phyloP scores from a whole-genome alignment of 805 yeast genomes.

The Yamadazyma kitorensis region DNA sequence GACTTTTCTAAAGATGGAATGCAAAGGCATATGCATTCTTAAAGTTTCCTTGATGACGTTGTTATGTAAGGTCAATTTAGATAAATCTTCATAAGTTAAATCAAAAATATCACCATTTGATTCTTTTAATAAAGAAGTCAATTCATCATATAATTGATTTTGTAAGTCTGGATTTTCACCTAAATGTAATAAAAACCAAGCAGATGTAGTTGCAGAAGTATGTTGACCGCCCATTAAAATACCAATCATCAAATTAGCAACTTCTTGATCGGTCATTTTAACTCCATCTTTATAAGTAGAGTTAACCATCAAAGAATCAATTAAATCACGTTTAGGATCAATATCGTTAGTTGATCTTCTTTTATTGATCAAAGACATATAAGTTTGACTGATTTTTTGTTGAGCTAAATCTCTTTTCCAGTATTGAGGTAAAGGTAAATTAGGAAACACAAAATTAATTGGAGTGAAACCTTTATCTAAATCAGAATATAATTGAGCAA shows the following conservation, averaged over 20 bases:
- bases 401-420: slow-evolving; percentile 87
- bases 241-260: slow-evolving; percentile 88
- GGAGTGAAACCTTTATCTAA: slow-evolving; percentile 97
- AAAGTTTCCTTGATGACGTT: slow-evolving; percentile 88
- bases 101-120: slow-evolving; percentile 47
- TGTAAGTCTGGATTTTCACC: slow-evolving; percentile 86
- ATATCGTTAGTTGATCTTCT: slow-evolving; percentile 78
- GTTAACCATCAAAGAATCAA: slow-evolving; percentile 79
- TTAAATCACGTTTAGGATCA: slow-evolving; percentile 75
- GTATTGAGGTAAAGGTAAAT: slow-evolving; percentile 86
- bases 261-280: slow-evolving; percentile 91
- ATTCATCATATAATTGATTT: slow-evolving; percentile 76
- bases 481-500: slow-evolving; percentile 84
- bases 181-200: slow-evolving; percentile 90
- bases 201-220: slow-evolving; percentile 92
- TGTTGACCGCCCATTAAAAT: slow-evolving; percentile 99
- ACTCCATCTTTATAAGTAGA: slow-evolving; percentile 92
- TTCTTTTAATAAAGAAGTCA: slow-evolving; percentile 58
- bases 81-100: slow-evolving; percentile 78
- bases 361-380: slow-evolving; percentile 69
- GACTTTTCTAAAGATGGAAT: slow-evolving; percentile 93
- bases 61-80: slow-evolving; percentile 76
- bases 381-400: slow-evolving; percentile 71
- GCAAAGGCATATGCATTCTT: slow-evolving; percentile 95
- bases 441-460: slow-evolving; percentile 90